Evolutionary conservation across 2,329 filamentous ascomycete genomes (phyloP), one percentile per base, ranked within the genome.

Genomic region (Zalaria sp.): DNA sequence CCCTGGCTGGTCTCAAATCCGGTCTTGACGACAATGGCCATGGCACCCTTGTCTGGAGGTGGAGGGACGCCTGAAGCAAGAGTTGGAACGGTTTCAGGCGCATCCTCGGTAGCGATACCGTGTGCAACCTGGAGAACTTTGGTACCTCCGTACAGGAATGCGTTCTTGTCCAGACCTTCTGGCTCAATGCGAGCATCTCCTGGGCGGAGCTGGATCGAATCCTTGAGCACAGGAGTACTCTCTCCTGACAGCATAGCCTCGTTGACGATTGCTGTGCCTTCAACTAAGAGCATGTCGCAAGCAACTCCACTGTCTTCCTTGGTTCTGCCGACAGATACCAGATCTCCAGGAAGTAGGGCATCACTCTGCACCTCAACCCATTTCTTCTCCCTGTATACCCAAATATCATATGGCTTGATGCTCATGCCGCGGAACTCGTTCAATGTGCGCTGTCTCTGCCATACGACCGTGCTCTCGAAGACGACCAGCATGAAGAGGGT

Each of bases 161-260:
- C 75, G 54, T 93, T 94, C 72, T 96, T 98, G 67, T 98, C 93
- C 37, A 96, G 64, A 37, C 85, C 91, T 54, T 96, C 89, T 1
- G 84, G 73, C 42, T 98, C 91, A 46, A 98, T 75, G 25, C 64
- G 59, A 11, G 83, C 84, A 53, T 96, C 82, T 18, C 73, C 74
- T 4, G 91, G 88, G 47, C 91, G 82, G 35, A 98, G 75, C 60
- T 93, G 87, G 44, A 98, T 71, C 0, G 91, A 98, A 54, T 98
- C 91, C 65, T 98, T 98, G 53, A 98, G 72, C 36, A 98, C 75
- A 28, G 91, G 91, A 0, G 93, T 98, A 60, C 89, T 96, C 66
- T 98, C 91, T 48, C 91, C 91, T 3, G 91, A 98, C 53, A 98
- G 74, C 91, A 98, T 98, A 47, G 93, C 93, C 65, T 98, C 91